Evolutionary conservation across 2,329 filamentous ascomycete species (phyloP).

Genomic region (Lecanoromycetidae sp.): DNA sequence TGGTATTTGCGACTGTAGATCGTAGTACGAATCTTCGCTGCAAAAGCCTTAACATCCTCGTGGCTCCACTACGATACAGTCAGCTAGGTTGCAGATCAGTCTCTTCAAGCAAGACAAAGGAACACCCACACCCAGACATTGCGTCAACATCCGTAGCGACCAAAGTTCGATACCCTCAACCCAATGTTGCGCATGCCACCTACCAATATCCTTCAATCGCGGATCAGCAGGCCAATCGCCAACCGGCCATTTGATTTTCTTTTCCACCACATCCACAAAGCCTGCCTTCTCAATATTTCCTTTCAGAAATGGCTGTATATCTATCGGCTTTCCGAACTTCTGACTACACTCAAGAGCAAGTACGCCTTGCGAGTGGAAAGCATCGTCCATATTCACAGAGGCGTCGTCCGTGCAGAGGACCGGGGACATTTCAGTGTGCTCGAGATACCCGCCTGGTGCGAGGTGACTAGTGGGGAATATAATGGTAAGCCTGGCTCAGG

Average conservation of each 20-base stretch:
- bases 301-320: constrained; percentile 21
- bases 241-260: constrained; percentile 31
- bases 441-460: constrained; percentile 28
- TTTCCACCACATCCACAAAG: constrained; percentile 35
- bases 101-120: too few species aligned
- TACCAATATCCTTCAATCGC: constrained; percentile 29
- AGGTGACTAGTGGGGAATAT: constrained; percentile 22
- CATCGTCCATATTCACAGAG: constrained; percentile 16
- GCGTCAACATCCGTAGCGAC: constrained; percentile 21
- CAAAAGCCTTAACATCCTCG: constrained; percentile 22
- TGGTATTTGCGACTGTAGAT: constrained; percentile 16
- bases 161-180: constrained; percentile 23
- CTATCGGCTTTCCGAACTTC: constrained; percentile 21
- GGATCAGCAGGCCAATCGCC: constrained; percentile 31
- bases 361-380: constrained; percentile 18
- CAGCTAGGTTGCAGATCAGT: neutral
- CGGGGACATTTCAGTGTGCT: constrained; percentile 24
- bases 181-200: constrained; percentile 22
- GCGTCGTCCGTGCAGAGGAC: constrained; percentile 21
- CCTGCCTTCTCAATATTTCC: constrained; percentile 27
- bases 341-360: constrained; percentile 17
- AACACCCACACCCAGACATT: constrained; percentile 21
- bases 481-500: neutral
- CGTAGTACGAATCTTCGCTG: constrained; percentile 18
- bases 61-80: constrained; percentile 21